Evolutionary conservation across 768 basidiomycete genomes (phyloP).

Genomic region (Termitomyces eurrhizus): DNA sequence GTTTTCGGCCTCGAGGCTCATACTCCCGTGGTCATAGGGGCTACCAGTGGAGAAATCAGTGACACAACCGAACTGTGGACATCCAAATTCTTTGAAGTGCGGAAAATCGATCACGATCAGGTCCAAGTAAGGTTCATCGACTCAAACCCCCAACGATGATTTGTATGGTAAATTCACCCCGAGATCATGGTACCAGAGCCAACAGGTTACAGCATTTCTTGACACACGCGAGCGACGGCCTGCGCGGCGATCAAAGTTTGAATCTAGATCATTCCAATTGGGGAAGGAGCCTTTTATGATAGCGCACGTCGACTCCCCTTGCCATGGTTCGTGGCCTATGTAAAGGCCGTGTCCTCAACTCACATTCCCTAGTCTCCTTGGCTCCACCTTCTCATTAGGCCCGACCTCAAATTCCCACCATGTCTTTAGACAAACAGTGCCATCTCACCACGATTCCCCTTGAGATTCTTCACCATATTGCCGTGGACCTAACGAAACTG

Average conservation of each 20-base stretch:
- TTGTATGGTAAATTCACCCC: not conserved
- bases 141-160: not conserved
- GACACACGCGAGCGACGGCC: not conserved
- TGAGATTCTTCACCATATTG: conserved; percentile 2
- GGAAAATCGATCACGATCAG: not conserved
- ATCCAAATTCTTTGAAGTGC: not conserved
- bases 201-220: no score
- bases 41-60: not conserved
- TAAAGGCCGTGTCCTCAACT: not conserved
- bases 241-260: conserved; percentile 5
- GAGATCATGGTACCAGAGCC: not conserved
- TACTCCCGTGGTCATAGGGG: not conserved
- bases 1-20: not conserved
- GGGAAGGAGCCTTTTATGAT: not conserved
- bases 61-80: not conserved
- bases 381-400: not conserved
- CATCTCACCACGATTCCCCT: not conserved
- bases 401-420: not conserved
- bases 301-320: not conserved
- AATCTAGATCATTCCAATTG: not conserved
- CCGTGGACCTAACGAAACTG: not conserved
- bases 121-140: not conserved
- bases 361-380: not conserved
- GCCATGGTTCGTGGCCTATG: not conserved
- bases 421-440: not conserved